Evolutionary conservation across 495 filamentous ascomycete genomes (phyloP), one percentile per base, ranked within the genome.

Genomic region (Venustampulla echinocandica): DNA sequence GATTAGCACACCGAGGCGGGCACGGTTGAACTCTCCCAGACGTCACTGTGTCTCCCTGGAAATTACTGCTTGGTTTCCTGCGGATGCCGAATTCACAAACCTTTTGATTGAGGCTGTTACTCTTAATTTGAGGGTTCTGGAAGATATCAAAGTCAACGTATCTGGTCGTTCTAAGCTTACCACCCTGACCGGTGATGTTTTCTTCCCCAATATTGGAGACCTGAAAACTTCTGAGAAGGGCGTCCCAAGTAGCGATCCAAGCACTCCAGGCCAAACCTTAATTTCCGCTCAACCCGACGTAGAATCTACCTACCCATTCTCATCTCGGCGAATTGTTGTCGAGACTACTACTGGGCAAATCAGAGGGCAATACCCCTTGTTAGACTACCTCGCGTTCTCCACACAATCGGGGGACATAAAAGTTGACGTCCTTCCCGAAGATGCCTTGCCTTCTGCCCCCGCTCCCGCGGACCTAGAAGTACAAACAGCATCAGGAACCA

Each of bases 1-100:
- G 44, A 42, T 59, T 27, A 51, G 27, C 15, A 56, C 49, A 1
- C 56, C 56, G 10, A 47, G 34, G 24, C 37, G 30, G 40, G 53
- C 53, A 13, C 14, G n/a, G 13, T 30, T 55, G 18, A 19, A 24
- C 15, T 4, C 34, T 6, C 14, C 7, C 13, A 22, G 11, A 2
- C 39, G 24, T 2, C 53, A 59, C 32, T 56, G 53, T 34, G 25
- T 59, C 10, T 54, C 46, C 20, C 13, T 59, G 7, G 50, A 46
- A 35, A 49, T 59, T 28, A 56, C 47, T 21, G 50, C 42, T 35
- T 59, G 47, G 49, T 22, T 59, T 15, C 56, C 56, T 15, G 56
- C 53, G 33, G 39, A 52, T 33, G 41, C 53, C 18, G 19, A 46
- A 24, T 41, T 59, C 10, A 38, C 33, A 10, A 42, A 42, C 3